Evolutionary conservation across 2,329 filamentous ascomycete species (phyloP).

Genomic region (Exophiala aquamarina): DNA sequence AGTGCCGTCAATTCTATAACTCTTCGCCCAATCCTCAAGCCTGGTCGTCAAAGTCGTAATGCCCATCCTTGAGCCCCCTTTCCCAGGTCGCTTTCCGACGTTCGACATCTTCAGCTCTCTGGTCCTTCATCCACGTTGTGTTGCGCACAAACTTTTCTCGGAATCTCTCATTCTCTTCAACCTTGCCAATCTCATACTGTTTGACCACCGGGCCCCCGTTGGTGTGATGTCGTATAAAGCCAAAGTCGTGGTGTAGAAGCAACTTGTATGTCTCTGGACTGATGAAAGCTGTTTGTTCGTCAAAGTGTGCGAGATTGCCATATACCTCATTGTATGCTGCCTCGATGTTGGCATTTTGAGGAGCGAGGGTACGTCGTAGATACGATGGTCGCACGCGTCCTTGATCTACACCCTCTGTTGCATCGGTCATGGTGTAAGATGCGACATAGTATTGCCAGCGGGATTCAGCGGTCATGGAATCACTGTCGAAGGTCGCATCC

Average conservation of each 20-base stretch:
- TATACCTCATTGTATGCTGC: slow-evolving; percentile 60
- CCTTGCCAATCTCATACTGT: slow-evolving; percentile 32
- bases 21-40: neutral
- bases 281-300: slow-evolving; percentile 70
- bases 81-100: slow-evolving; percentile 26
- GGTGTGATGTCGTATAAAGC: slow-evolving; percentile 44
- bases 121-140: slow-evolving; percentile 50
- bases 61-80: slow-evolving; percentile 23
- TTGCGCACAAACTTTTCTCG: slow-evolving; percentile 55
- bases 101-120: slow-evolving; percentile 51
- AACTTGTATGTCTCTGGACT: slow-evolving; percentile 78
- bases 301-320: slow-evolving; percentile 58
- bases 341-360: slow-evolving; percentile 61
- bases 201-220: slow-evolving; percentile 32
- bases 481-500: slow-evolving; percentile 74
- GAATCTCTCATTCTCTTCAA: slow-evolving; percentile 49
- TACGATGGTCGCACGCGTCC: slow-evolving; percentile 67
- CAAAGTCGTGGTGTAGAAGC: slow-evolving; percentile 69
- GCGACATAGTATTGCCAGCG: slow-evolving; percentile 96
- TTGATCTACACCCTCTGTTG: slow-evolving; percentile 74
- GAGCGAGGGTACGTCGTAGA: slow-evolving; percentile 69
- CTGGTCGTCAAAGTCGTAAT: slow-evolving; percentile 26
- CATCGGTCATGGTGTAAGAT: slow-evolving; percentile 82
- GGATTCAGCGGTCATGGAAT: slow-evolving; percentile 62
- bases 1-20: too few species aligned